Percentiles rank a stretch among this genome's conserved stretches.
Conservation (phyloP, 352 stramenopile species). For the Globisporangium canariense region DNA sequence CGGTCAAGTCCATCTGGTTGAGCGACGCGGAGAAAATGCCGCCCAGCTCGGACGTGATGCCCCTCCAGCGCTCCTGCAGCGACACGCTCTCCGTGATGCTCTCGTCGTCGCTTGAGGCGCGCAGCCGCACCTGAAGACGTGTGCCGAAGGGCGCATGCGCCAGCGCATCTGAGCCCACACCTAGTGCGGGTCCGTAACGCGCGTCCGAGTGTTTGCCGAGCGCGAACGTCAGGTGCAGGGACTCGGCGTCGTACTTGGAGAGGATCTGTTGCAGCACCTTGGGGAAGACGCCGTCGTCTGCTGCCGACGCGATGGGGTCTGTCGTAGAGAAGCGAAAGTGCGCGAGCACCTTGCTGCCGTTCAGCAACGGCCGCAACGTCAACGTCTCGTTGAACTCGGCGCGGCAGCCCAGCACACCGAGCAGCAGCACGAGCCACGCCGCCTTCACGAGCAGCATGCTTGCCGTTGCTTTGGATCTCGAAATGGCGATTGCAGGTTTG, state of each 20-base stretch:
- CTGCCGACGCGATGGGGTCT: constrained; percentile 13
- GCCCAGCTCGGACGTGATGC: constrained; percentile 70
- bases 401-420: not conserved
- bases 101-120: constrained; percentile 3
- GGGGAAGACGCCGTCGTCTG: constrained; percentile 28
- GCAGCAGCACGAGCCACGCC: constrained; percentile 18
- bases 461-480: not conserved
- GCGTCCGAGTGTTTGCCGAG: constrained; percentile 55
- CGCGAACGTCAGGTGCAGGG: constrained; percentile 64
- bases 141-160: constrained; percentile 59
- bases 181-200: constrained; percentile 36
- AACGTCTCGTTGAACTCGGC: constrained; percentile 50
- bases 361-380: constrained; percentile 44
- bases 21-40: constrained; percentile 83
- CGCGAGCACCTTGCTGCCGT: constrained; percentile 43
- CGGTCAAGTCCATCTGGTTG: constrained; percentile 67
- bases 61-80: constrained; percentile 45
- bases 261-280: constrained; percentile 68
- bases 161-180: constrained; percentile 7
- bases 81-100: constrained; percentile 15
- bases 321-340: constrained; percentile 52
- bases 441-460: constrained; percentile 1
- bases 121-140: constrained; percentile 53
- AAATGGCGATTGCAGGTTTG: not conserved
- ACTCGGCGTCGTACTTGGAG: constrained; percentile 62